phyloP scores from a whole-genome alignment of 371 early-diverging fungal species.

The Syncephalastrum monosporum region DNA sequence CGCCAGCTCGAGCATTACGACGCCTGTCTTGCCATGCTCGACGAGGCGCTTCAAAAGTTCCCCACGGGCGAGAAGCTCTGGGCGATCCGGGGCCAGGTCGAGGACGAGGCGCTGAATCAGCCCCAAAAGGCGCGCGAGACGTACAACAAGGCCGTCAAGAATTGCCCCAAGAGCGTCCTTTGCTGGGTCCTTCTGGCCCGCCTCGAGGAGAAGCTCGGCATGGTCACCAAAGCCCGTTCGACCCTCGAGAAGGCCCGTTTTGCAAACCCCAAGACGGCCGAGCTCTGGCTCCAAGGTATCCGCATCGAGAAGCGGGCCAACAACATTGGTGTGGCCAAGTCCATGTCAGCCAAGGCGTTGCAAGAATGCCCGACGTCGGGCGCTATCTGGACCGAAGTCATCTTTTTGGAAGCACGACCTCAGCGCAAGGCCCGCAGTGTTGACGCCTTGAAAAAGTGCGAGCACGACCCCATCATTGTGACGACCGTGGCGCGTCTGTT shows the following conservation, averaged over 20 bases:
- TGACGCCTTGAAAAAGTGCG: conserved; percentile 92
- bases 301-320: conserved; percentile 77
- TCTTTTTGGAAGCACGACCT: conserved; percentile 85
- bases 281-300: conserved; percentile 90
- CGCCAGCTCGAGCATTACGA: conserved; percentile 70
- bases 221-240: conserved; percentile 81
- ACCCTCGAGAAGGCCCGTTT: conserved; percentile 86
- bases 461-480: conserved; percentile 80
- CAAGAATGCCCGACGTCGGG: conserved; percentile 93
- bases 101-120: conserved; percentile 50
- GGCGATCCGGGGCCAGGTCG: conserved; percentile 90
- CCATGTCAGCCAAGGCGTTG: conserved; percentile 84
- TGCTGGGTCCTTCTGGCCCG: conserved; percentile 83
- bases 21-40: conserved; percentile 68
- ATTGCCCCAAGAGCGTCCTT: conserved; percentile 72
- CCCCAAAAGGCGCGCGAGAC: conserved; percentile 73
- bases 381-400: conserved; percentile 85
- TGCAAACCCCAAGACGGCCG: conserved; percentile 76
- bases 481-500: conserved; percentile 88
- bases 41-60: conserved; percentile 69
- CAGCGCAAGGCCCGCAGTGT: conserved; percentile 85
- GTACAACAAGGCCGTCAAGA: conserved; percentile 75
- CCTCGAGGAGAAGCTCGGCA: conserved; percentile 75
- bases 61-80: conserved; percentile 87
- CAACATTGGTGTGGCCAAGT: conserved; percentile 71